Base-by-base conservation (phyloP, 768 basidiomycete species). In the Myochromella boudieri region DNA sequence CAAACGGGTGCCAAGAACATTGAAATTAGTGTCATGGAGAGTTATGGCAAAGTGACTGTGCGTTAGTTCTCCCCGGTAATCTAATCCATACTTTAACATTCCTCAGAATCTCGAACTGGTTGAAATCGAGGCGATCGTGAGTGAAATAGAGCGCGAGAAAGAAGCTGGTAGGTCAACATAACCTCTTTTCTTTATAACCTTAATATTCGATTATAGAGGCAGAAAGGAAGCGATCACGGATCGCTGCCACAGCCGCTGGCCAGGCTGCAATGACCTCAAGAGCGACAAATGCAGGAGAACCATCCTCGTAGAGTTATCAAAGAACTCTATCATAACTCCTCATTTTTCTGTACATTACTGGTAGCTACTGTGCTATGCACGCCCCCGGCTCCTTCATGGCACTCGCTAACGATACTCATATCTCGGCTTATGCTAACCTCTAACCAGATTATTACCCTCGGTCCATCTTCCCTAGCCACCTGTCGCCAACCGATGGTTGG, bases 1-100 rank as follows among this genome's bases (percentile, higher is more conserved):
- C 97, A 98, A 70, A 97, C 97, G 1, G 97, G 97, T n/a, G 97
- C 97, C 4, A 98, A 98, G 76, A 99, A 99, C 68, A 98, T 99
- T 53, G 97, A 99, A 66, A 92, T 99, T 58, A 94, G 89, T 52
- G 91, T 97, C 36, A 95, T 98, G 91, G 94, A 97, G 62, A 81
- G 85, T 51, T 97, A 92, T 64, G 91, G 91, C 49, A 89, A 94
- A 70, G 82, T 95, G 44, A 91, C 91, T 36, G 95, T 97, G 54
- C 48, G 76, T 68, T 15, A 15, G 44, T 8, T 18, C 17, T 18
- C 14, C n/a, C 7, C 9, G 12, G 3, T 3, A 5, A 20, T 38
- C n/a, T 12, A 49, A 20, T 41, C 4, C n/a, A n/a, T 41, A 34
- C 57, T 28, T 32, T 51, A 18, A 49, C 20, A 36, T 12, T 33